phyloP scores from a whole-genome alignment of 805 yeast species.

The Kuraishia ogatae region DNA sequence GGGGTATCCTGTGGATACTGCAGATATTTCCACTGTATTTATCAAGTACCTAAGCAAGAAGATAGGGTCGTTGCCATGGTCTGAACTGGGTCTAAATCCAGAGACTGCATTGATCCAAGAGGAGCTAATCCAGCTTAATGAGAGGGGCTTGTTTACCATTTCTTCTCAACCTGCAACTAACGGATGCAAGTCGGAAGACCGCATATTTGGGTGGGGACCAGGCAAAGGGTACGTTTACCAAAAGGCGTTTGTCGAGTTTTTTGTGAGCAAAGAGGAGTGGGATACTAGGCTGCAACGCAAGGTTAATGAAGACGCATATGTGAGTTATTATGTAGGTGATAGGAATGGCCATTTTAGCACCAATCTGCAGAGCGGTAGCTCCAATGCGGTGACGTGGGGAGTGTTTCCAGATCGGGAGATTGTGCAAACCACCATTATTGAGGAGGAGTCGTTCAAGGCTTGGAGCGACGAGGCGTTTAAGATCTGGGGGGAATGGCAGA shows the following conservation, averaged over 20 bases:
- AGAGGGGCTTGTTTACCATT: slow-evolving; percentile 70
- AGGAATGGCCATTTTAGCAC: slow-evolving; percentile 47
- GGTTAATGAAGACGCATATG: slow-evolving; percentile 37
- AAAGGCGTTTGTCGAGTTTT: slow-evolving; percentile 88
- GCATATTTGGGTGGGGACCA: slow-evolving; percentile 97
- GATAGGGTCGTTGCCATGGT: slow-evolving; percentile 83
- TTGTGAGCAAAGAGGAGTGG: slow-evolving; percentile 73
- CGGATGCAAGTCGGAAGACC: slow-evolving; percentile 70
- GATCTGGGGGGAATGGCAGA: slow-evolving; percentile 89
- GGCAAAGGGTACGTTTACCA: slow-evolving; percentile 81
- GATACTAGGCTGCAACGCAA: slow-evolving; percentile 39
- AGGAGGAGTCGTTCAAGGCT: slow-evolving; percentile 85
- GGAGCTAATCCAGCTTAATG: slow-evolving; percentile 72
- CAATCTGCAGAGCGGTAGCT: slow-evolving; percentile 44
- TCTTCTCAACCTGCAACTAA: slow-evolving; percentile 96
- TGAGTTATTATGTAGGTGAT: slow-evolving; percentile 74
- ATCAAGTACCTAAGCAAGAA: slow-evolving; percentile 66
- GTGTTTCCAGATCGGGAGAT: slow-evolving; percentile 88
- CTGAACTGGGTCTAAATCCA: slow-evolving; percentile 74
- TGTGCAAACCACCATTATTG: slow-evolving; percentile 86
- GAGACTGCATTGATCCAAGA: slow-evolving; percentile 93
- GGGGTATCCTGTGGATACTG: slow-evolving; percentile 61
- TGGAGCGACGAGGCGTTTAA: slow-evolving; percentile 95
- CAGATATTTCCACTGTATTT: slow-evolving; percentile 61
- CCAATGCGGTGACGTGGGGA: slow-evolving; percentile 96